Base-by-base conservation (phyloP, 805 yeast genomes). In the Ogataea haglerorum region DNA sequence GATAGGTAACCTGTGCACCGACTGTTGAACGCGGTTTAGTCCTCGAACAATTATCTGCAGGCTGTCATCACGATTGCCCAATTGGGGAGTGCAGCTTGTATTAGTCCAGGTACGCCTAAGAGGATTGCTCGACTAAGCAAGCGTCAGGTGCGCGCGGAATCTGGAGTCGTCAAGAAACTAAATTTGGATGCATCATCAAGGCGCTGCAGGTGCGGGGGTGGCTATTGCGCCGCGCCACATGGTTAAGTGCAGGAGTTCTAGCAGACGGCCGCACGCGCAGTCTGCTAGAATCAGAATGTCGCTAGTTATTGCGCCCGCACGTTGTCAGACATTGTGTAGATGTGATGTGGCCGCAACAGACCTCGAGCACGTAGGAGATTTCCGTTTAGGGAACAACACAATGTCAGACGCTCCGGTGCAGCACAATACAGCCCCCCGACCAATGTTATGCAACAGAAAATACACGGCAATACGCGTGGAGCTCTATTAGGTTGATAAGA, bases 401-500 rank as follows among this genome's bases (percentile, higher is more conserved):
- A 37, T 25, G 16, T 24, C 19, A 18, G 5, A 30, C 31, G 35
- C 41, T 25, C 23, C 10, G 15, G 2, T 24, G 9, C 13, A 5
- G 15, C 21, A 19, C 31, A 29, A 15, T 29, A 29, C n/a, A n/a
- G n/a, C n/a, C n/a, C n/a, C n/a, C n/a, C n/a, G n/a, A n/a, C n/a
- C n/a, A n/a, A n/a, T n/a, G n/a, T n/a, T 21, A 12, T 12, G 10
- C 27, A 25, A 38, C 41, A 31, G 26, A 37, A 10, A 10, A n/a
- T 21, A 19, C 31, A 31, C 41, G 36, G 41, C 41, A 38, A 32
- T 25, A 31, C 9, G 6, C 8, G 12, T 19, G 10, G 12, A 17
- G 10, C 12, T 21, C 18, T 28, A 31, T 31, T 31, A 38, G 41
- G 26, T 19, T 38, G 36, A 26, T 38, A 19, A 19, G 31, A 26